A percentile compares a stretch with the other conserved stretches of the same genome.
Evolutionary conservation across 1,284 basidiomycete species (phyloP).

Genomic region (Rhodotorula sp.): DNA sequence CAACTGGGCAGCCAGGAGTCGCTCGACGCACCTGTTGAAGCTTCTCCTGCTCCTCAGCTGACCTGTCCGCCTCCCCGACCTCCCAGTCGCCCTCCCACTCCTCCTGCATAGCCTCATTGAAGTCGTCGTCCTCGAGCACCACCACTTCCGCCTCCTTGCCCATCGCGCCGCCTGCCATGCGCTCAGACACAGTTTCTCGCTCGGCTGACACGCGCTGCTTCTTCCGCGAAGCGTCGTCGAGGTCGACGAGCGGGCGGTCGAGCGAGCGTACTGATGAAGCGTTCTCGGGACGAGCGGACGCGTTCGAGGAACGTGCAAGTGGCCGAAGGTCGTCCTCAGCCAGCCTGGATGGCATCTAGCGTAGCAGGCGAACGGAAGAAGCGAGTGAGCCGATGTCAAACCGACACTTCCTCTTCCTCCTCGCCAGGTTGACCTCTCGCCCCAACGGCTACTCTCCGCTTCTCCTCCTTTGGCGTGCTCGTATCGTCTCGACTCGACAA

Average conservation of each 20-base stretch:
- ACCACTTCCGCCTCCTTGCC: constrained; percentile 14
- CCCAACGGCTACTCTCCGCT: too few species aligned
- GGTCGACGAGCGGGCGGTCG: neutral
- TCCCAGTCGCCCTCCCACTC: neutral
- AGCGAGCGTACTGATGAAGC: neutral
- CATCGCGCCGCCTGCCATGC: neutral
- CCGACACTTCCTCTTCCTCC: neutral
- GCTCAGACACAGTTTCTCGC: too few species aligned
- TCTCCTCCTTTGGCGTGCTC: too few species aligned
- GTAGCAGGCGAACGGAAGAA: too few species aligned
- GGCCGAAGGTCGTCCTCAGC: neutral
- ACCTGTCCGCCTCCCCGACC: neutral
- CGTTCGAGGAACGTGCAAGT: neutral
- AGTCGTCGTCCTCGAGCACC: constrained; percentile 22
- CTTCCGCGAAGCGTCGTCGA: neutral
- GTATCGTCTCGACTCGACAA: too few species aligned
- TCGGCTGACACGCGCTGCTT: too few species aligned
- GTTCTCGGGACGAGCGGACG: neutral
- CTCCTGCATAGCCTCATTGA: constrained; percentile 7
- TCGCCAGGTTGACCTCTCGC: neutral
- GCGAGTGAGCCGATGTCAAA: neutral
- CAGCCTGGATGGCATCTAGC: constrained; percentile 1
- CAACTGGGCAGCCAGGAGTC: too few species aligned
- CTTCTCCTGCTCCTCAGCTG: constrained; percentile 6
- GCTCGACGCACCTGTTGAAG: neutral